These are phyloP conservation scores for Tinospora cordifolia DNA, from an alignment of 164 flowering plant species.

Conservation along the genomic window DNA sequence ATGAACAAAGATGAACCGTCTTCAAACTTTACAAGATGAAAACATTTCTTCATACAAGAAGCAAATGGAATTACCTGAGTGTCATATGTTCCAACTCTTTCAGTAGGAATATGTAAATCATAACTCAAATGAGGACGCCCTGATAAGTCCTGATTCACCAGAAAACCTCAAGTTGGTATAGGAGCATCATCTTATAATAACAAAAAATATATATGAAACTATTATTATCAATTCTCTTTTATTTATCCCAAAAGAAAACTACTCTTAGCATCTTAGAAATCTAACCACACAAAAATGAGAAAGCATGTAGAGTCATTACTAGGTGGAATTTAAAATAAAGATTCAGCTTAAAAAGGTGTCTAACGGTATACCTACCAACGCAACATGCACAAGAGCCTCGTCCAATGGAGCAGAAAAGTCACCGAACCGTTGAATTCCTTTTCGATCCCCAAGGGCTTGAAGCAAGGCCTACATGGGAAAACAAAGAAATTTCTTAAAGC, in stretches of 20 bases:
- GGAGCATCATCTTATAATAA: not conserved
- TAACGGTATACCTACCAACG: constrained; percentile 72
- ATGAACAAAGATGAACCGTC: too few relatives aligned
- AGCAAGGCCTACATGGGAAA: constrained; percentile 52
- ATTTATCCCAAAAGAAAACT: too few relatives aligned
- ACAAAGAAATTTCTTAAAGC: constrained; percentile 3
- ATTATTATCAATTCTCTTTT: too few relatives aligned
- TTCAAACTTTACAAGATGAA: too few relatives aligned
- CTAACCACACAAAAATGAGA: not conserved
- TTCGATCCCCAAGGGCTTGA: constrained; percentile 87
- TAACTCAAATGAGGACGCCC: constrained; percentile 86
- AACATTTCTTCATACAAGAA: not conserved
- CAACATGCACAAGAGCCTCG: constrained; percentile 85
- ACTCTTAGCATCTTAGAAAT: too few relatives aligned
- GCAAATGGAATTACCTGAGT: constrained; percentile 58
- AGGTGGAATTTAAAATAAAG: not conserved
- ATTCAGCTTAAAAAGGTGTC: not conserved
- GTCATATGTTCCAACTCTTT: constrained; percentile 91
- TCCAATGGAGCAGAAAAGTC: constrained; percentile 97
- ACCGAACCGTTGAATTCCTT: constrained; percentile 91
- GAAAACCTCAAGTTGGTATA: constrained; percentile 1
- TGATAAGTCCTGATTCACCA: constrained; percentile 73
- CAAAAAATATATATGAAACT: not conserved
- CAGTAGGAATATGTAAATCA: constrained; percentile 75
- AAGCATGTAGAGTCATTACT: not conserved